phyloP scores from a whole-genome alignment of 2,329 filamentous ascomycete genomes.

The Calonectria pauciramosa region DNA sequence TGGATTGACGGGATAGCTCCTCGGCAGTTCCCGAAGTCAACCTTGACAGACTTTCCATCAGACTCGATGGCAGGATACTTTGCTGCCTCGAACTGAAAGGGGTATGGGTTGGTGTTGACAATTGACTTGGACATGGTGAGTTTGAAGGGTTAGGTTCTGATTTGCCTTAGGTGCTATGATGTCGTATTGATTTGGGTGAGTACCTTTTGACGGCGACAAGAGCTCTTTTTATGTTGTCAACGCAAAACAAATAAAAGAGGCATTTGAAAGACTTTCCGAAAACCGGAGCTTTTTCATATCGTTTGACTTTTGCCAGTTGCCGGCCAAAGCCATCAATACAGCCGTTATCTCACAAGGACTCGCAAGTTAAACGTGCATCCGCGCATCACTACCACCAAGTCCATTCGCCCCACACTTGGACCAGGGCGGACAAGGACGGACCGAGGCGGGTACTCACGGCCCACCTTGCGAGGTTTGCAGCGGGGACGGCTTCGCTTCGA shows the following conservation, averaged over 20 bases:
- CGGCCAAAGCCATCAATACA: neutral
- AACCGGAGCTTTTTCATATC: neutral
- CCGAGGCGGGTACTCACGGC: slow-evolving; percentile 1
- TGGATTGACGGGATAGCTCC: slow-evolving; percentile 55
- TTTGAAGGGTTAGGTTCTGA: neutral
- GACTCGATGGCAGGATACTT: neutral
- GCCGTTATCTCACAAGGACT: neutral
- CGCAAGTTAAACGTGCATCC: neutral
- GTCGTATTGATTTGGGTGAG: neutral
- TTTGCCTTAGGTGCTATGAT: neutral
- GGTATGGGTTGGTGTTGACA: slow-evolving; percentile 46
- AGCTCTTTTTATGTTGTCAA: neutral
- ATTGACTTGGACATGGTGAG: slow-evolving; percentile 37
- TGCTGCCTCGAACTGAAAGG: slow-evolving; percentile 44
- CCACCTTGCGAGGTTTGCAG: neutral
- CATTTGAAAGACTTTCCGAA: neutral
- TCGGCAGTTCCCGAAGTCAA: slow-evolving; percentile 47
- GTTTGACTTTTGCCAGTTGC: neutral
- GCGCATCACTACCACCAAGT: no score
- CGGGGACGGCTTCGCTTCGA: neutral
- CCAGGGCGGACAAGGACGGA: neutral
- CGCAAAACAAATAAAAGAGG: neutral
- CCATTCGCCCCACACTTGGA: neutral
- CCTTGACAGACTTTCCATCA: slow-evolving; percentile 18
- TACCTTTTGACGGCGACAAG: neutral